Evolutionary conservation across 768 basidiomycete genomes (phyloP).

Genomic region (Lactifluus echinatus): DNA sequence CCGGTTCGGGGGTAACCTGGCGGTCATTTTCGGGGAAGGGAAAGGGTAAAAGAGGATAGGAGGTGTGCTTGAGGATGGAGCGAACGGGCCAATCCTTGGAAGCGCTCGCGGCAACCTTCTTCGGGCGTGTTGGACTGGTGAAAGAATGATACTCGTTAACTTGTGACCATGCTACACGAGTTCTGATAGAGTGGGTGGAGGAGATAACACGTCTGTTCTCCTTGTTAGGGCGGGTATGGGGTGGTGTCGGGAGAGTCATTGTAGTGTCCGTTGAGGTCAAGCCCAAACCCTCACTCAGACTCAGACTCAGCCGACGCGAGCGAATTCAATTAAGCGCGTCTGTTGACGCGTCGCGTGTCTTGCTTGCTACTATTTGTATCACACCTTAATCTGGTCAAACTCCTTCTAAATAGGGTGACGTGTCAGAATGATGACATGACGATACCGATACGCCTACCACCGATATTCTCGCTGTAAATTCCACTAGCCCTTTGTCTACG

Average conservation of each 20-base stretch:
- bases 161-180: slow-evolving; percentile 45
- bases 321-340: slow-evolving; percentile 32
- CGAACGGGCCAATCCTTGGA: slow-evolving; percentile 41
- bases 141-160: slow-evolving; percentile 41
- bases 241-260: slow-evolving; percentile 55
- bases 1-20: slow-evolving; percentile 71
- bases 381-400: no score
- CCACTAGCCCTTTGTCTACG: not conserved
- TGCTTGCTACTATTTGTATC: slow-evolving; percentile 26
- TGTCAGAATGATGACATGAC: no score
- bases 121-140: slow-evolving; percentile 23
- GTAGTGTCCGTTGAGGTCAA: not conserved
- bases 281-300: not conserved
- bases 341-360: slow-evolving; percentile 35
- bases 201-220: slow-evolving; percentile 31
- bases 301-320: not conserved
- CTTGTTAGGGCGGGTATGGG: slow-evolving; percentile 49
- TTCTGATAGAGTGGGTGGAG: slow-evolving; percentile 22
- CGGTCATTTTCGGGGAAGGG: slow-evolving; percentile 38
- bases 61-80: slow-evolving; percentile 61
- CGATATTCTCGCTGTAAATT: not conserved
- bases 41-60: slow-evolving; percentile 29
- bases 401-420: no score
- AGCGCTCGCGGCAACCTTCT: slow-evolving; percentile 23
- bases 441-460: no score